Base-by-base conservation (phyloP, 169 alveolate species). In the Plasmodium cynomolgi region DNA sequence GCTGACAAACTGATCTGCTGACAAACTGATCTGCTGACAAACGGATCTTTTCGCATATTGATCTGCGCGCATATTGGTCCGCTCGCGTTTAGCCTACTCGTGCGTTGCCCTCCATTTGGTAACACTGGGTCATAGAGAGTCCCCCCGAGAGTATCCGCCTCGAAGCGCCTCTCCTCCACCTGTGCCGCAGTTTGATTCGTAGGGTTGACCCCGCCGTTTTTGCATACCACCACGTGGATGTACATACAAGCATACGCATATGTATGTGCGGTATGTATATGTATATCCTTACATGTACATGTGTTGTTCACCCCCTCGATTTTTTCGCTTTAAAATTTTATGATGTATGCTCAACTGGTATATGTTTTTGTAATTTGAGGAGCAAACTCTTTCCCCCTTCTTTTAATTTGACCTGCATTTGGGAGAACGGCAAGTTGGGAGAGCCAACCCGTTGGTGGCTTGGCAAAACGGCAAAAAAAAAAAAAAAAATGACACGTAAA, bases 321-420 rank as follows among this genome's bases (percentile, higher is more conserved):
- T n/a, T 72, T 1, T 72, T 72, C 81, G 37, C 37, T 31, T 29
- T 72, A 72, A 31, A 72, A 72, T 72, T 72, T 15, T 33, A 72
- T 72, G 39, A 72, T 20, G 9, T 11, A 75, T 75, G n/a, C 44
- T 13, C 9, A 75, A 75, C 2, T 75, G 62, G 33, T 34, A 33
- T 68, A 68, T 68, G 31, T 68, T 68, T 68, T 68, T 68, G 77
- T 68, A 68, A 68, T 68, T 23, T 68, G 77, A 68, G 11, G 77
- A 68, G 3, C 37, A 68, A 68, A 68, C 77, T 68, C 6, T 68
- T 68, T 5, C 17, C 77, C 37, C 77, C 41, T 68, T 68, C 77
- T 68, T 68, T 68, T 68, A 68, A 68, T 68, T 68, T 68, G 34
- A 68, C 77, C 7, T 68, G n/a, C n/a, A 29, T 68, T 68, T 20